phyloP scores from a whole-genome alignment of 208 protist genomes.

The Entamoeba histolytica region DNA sequence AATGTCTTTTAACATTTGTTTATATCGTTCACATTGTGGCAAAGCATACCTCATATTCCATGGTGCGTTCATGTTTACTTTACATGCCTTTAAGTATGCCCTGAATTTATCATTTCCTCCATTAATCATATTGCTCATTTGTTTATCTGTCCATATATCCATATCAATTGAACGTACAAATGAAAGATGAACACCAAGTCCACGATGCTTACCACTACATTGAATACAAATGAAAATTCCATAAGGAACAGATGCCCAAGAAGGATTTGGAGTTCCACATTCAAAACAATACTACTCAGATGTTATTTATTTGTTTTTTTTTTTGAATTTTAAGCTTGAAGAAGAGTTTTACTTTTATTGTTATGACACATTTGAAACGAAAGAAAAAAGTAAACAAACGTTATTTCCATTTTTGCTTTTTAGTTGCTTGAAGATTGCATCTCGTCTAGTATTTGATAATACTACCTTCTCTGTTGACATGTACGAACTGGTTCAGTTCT shows the following conservation, averaged over 20 bases:
- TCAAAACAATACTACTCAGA: not conserved
- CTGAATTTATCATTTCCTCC: not conserved
- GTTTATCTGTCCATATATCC: conserved; percentile 61
- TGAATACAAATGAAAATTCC: conserved; percentile 41
- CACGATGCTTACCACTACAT: conserved; percentile 34
- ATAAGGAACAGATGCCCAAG: conserved; percentile 39
- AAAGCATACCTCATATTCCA: not conserved
- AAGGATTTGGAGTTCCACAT: conserved; percentile 16
- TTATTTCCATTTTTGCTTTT: not conserved
- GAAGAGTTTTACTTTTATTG: not conserved
- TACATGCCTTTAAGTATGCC: not conserved
- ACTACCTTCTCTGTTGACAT: not conserved
- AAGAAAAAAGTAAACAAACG: not conserved
- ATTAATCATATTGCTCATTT: not conserved
- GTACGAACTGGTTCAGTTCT: not conserved
- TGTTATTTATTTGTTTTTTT: not conserved
- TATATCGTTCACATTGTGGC: not conserved
- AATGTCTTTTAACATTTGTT: not conserved
- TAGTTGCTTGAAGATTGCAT: not conserved
- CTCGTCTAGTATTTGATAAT: not conserved
- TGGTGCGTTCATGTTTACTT: not conserved
- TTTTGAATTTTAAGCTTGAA: not conserved
- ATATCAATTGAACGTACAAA: conserved; percentile 59
- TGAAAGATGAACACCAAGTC: conserved; percentile 33
- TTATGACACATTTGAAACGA: not conserved